Base-by-base conservation (phyloP, 495 filamentous ascomycete genomes). In the Aspergillus bertholletiae region DNA sequence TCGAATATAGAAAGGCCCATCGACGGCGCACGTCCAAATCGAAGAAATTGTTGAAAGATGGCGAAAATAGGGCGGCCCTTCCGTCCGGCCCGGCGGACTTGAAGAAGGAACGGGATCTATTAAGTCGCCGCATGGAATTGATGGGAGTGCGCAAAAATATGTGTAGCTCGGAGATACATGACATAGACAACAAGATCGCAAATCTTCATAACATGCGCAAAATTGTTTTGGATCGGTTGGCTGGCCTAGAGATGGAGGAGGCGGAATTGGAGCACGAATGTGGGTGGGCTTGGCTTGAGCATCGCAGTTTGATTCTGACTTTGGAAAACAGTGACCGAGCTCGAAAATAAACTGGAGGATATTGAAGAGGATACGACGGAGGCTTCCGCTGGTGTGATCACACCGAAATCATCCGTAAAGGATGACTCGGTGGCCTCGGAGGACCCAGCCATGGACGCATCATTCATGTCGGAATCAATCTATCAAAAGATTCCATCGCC, bases 391-490 rank as follows among this genome's bases (percentile, higher is more conserved):
- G 44, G 37, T 12, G 21, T 46, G 34, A 48, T 46, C 3, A 65
- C 62, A 15, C 75, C 85, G 17, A 76, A 75, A 27, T 82, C 82
- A 45, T 73, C 78, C 35, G 76, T 72, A 21, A 80, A 79, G 32
- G 78, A 80, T 20, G 76, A 77, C 7, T 74, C 75, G 3, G 74
- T 74, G 45, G 69, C 74, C 12, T 73, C 79, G 26, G 84, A 84
- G 23, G 76, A 81, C 54, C 73, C 70, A 50, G 82, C 71, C 53
- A 82, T 70, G 80, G 84, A 81, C 59, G 80, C 75, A 13, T 82
- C 84, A 1, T 99, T 97, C 75, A 97, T 97, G 95, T 97, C 94
- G 2, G 91, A 96, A 65, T 96, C 91, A 7, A 89, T 99, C 57
- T 99, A 97, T 64, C 87, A 93, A 63, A 97, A 97, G 67, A 70